These are phyloP conservation scores for Komagataella populi DNA, from an alignment of 805 yeast species.

Conservation along the genomic window DNA sequence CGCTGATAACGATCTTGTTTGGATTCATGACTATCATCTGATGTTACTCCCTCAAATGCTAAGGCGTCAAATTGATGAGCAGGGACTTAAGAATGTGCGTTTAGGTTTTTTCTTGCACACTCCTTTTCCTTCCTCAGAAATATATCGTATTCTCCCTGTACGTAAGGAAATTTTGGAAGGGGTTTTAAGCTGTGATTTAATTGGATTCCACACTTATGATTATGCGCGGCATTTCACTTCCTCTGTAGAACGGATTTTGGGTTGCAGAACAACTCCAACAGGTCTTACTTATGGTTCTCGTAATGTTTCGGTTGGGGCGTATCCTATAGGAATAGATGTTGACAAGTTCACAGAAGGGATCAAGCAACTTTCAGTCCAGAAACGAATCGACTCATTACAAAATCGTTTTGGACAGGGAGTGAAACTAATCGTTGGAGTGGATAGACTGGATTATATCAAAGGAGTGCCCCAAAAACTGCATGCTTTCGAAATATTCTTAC, in stretches of 20 bases:
- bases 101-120: conserved; percentile 94
- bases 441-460: conserved; percentile 89
- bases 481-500: conserved; percentile 85
- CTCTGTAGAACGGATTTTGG: conserved; percentile 72
- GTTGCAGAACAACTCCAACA: conserved; percentile 77
- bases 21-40: conserved; percentile 97
- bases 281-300: conserved; percentile 73
- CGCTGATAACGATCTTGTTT: conserved; percentile 74
- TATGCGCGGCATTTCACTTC: conserved; percentile 93
- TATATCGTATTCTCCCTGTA: conserved; percentile 90
- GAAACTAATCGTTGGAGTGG: conserved; percentile 92
- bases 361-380: conserved; percentile 42
- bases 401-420: conserved; percentile 53
- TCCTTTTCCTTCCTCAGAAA: conserved; percentile 95
- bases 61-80: conserved; percentile 40
- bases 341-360: conserved; percentile 80
- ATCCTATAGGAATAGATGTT: conserved; percentile 98
- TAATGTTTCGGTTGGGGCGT: conserved; percentile 81
- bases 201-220: conserved; percentile 98
- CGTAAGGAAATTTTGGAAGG: conserved; percentile 86
- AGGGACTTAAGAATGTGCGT: conserved; percentile 39
- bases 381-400: conserved; percentile 50
- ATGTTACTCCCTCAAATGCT: conserved; percentile 90
- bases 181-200: conserved; percentile 82
- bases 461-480: conserved; percentile 97